Evolutionary conservation across 805 yeast genomes (phyloP).

Genomic region (Metschnikowia aberdeeniae): DNA sequence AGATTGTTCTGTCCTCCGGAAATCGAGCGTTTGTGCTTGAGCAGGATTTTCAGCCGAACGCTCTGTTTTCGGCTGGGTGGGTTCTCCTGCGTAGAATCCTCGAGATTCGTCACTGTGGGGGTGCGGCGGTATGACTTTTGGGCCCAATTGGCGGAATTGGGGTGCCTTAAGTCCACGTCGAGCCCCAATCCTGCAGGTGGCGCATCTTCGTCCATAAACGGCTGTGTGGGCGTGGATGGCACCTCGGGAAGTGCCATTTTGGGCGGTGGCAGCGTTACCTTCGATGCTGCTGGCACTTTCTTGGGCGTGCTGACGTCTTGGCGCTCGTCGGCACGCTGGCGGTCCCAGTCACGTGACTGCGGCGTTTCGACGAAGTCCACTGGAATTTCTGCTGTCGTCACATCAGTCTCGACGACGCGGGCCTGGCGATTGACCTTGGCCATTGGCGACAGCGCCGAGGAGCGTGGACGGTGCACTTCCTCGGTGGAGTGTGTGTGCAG

Average conservation of each 20-base stretch:
- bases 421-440: conserved; percentile 44
- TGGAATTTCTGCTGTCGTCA: conserved; percentile 5
- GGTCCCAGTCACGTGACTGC: neutral
- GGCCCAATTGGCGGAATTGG: conserved; percentile 22
- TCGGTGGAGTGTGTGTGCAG: conserved; percentile 10
- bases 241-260: conserved; percentile 27
- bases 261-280: conserved; percentile 38
- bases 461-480: conserved; percentile 22
- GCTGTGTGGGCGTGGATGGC: conserved; percentile 25
- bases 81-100: conserved; percentile 17
- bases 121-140: conserved; percentile 17
- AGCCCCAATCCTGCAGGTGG: conserved; percentile 1
- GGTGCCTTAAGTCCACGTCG: neutral
- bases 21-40: conserved; percentile 39
- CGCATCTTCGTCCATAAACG: neutral
- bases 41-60: conserved; percentile 28
- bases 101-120: conserved; percentile 31
- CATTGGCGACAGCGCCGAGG: conserved; percentile 36
- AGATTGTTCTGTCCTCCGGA: conserved; percentile 33
- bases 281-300: conserved; percentile 2
- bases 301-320: conserved; percentile 16
- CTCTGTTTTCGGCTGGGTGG: conserved; percentile 27
- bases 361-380: neutral
- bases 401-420: conserved; percentile 38
- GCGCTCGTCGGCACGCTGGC: neutral